Evolutionary conservation across 352 stramenopile species (phyloP).

Genomic region (Sclerospora graminicola): DNA sequence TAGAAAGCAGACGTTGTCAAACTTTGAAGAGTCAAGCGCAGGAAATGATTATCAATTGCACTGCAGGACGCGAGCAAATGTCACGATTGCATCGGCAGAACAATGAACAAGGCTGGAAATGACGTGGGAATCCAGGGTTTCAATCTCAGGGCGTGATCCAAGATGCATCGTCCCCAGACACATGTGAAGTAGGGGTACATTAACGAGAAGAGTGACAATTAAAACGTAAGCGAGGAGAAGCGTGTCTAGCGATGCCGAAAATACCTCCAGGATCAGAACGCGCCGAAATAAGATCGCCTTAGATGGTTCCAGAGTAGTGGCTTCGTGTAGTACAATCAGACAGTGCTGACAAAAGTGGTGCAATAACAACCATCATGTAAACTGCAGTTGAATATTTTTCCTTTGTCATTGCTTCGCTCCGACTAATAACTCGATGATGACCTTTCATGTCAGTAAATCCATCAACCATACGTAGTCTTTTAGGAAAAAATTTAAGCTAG

Average conservation of each 20-base stretch:
- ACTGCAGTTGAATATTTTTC: too few relatives aligned
- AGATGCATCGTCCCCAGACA: constrained; percentile 35
- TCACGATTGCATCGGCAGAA: constrained; percentile 48
- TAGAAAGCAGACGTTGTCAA: constrained; percentile 47
- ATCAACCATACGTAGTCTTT: too few relatives aligned
- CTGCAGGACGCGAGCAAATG: constrained; percentile 56
- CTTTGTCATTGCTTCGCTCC: too few relatives aligned
- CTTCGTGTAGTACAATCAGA: constrained; percentile 29
- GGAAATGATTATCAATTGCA: constrained; percentile 73
- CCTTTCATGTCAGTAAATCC: too few relatives aligned
- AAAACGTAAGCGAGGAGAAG: constrained; percentile 21
- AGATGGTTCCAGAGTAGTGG: constrained; percentile 31
- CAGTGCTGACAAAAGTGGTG: constrained; percentile 18
- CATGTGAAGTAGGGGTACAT: constrained; percentile 15
- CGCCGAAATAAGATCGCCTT: constrained; percentile 36
- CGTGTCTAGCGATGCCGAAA: constrained; percentile 26
- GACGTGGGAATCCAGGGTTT: constrained; percentile 28
- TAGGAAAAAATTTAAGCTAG: too few relatives aligned
- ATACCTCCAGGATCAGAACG: constrained; percentile 47
- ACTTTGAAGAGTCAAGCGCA: constrained; percentile 64
- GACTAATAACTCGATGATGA: too few relatives aligned
- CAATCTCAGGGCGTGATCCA: constrained; percentile 21
- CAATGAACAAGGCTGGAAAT: constrained; percentile 53
- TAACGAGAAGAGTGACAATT: constrained; percentile 18
- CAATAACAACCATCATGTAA: constrained; percentile 16